Conservation (phyloP, 2,329 filamentous ascomycete genomes). For the Trichoderma pleuroti region DNA sequence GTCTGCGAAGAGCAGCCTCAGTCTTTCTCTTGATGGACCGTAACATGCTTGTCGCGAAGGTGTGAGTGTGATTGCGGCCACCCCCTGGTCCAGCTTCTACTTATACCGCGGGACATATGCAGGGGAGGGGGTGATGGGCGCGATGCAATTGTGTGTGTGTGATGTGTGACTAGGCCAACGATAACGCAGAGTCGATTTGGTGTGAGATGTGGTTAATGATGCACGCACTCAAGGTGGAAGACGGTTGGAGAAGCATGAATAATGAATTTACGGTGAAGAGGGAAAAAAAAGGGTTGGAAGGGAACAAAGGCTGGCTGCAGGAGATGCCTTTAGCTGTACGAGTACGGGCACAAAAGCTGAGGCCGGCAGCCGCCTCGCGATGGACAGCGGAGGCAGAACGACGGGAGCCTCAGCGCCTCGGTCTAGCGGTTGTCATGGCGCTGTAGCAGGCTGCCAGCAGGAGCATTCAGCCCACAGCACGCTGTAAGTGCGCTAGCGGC, state of each 20-base stretch:
- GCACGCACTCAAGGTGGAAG: background rate
- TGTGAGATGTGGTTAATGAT: background rate
- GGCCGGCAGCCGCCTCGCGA: background rate
- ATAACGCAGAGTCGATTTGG: background rate
- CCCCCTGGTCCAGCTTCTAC: background rate
- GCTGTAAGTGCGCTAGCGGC: background rate
- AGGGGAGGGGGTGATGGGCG: background rate
- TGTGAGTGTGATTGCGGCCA: slow-evolving; percentile 3
- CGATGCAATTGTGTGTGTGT: background rate
- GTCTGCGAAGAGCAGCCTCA: slow-evolving; percentile 25
- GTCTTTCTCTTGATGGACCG: slow-evolving; percentile 26
- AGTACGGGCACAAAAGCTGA: background rate
- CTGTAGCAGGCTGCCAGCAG: background rate
- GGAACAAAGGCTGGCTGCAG: background rate
- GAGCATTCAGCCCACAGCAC: background rate
- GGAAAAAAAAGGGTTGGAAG: background rate
- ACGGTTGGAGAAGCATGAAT: background rate
- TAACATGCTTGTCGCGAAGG: slow-evolving; percentile 25
- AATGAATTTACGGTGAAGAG: background rate
- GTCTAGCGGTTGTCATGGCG: background rate
- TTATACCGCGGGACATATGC: slow-evolving; percentile 9
- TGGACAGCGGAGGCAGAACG: background rate
- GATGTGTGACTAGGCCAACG: background rate
- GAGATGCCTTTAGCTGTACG: background rate
- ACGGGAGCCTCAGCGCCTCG: slow-evolving; percentile 1